Percentiles rank a stretch among this genome's conserved stretches.
Evolutionary conservation across 2,329 filamentous ascomycete species (phyloP).

Genomic region (Trichothecium roseum): DNA sequence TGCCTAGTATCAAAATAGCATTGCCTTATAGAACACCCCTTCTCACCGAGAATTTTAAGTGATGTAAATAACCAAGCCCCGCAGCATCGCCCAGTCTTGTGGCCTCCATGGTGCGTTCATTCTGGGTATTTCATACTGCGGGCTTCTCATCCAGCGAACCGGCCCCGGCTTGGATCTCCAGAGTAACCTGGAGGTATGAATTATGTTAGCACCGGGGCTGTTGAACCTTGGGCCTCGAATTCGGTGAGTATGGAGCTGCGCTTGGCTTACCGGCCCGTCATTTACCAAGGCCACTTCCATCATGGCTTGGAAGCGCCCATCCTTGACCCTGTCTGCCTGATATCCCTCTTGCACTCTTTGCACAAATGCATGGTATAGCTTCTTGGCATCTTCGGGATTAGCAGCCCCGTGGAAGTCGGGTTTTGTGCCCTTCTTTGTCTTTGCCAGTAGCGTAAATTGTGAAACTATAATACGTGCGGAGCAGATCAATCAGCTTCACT

Average conservation of each 20-base stretch:
- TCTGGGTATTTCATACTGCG: too few relatives aligned
- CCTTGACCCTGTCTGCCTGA: slow-evolving; percentile 64
- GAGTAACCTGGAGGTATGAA: slow-evolving; percentile 4
- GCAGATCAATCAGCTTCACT: not conserved
- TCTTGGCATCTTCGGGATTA: slow-evolving; percentile 64
- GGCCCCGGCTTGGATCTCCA: slow-evolving; percentile 6
- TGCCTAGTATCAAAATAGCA: too few relatives aligned
- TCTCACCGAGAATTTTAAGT: too few relatives aligned
- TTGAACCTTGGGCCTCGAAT: too few relatives aligned
- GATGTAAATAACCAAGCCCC: too few relatives aligned
- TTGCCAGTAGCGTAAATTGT: slow-evolving; percentile 88
- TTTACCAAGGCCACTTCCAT: slow-evolving; percentile 95
- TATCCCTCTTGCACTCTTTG: slow-evolving; percentile 66
- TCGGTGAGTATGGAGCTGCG: too few relatives aligned
- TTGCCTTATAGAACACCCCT: too few relatives aligned
- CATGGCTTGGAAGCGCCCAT: slow-evolving; percentile 98
- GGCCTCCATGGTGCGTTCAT: too few relatives aligned
- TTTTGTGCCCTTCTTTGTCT: slow-evolving; percentile 91
- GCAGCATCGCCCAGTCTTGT: too few relatives aligned
- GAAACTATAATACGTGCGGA: slow-evolving; percentile 52
- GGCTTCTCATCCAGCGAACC: too few relatives aligned
- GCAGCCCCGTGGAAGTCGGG: slow-evolving; percentile 90
- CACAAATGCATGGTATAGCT: slow-evolving; percentile 77
- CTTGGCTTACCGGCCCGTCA: slow-evolving; percentile 59
- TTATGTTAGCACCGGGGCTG: not conserved